A percentile compares a stretch with the other conserved stretches of the same genome.
Conservation (phyloP, 257 asterid genomes). For the Cordia subcordata region DNA sequence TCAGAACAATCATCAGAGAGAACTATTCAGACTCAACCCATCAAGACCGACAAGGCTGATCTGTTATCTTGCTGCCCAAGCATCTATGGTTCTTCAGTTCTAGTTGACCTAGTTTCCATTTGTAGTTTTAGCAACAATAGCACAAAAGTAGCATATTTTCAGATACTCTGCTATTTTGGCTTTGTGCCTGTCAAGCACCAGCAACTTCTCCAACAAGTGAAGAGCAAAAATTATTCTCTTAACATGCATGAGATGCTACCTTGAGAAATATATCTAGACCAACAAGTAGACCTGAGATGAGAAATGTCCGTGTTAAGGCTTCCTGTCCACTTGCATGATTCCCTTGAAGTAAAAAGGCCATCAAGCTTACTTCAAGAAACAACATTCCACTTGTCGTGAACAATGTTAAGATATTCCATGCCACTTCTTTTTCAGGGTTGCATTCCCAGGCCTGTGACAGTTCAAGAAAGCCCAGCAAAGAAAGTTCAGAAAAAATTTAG, state of each 20-base stretch:
- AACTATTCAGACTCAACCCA: too few species aligned
- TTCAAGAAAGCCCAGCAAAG: background rate
- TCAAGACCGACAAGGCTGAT: too few species aligned
- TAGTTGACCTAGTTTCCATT: too few species aligned
- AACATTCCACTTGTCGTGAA: conserved; percentile 38
- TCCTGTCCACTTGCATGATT: conserved; percentile 42
- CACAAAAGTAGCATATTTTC: too few species aligned
- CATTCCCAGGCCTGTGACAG: conserved; percentile 37
- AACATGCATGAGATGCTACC: conserved; percentile 14
- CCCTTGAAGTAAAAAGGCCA: conserved; percentile 44
- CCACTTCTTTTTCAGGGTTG: conserved; percentile 27
- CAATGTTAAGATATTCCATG: conserved; percentile 37
- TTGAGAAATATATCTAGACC: conserved; percentile 37
- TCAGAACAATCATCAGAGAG: background rate
- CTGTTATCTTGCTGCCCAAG: too few species aligned
- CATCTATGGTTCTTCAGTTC: too few species aligned
- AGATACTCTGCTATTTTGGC: too few species aligned
- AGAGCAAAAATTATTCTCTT: background rate
- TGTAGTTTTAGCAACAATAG: too few species aligned
- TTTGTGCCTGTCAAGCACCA: too few species aligned
- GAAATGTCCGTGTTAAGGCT: conserved; percentile 38
- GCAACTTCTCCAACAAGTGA: background rate
- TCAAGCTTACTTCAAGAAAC: conserved; percentile 47
- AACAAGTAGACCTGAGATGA: conserved; percentile 34
- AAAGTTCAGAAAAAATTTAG: conserved; percentile 2